Evolutionary conservation across 176 grass and related monocot species (phyloP).

Genomic region (Stipa capillata): DNA sequence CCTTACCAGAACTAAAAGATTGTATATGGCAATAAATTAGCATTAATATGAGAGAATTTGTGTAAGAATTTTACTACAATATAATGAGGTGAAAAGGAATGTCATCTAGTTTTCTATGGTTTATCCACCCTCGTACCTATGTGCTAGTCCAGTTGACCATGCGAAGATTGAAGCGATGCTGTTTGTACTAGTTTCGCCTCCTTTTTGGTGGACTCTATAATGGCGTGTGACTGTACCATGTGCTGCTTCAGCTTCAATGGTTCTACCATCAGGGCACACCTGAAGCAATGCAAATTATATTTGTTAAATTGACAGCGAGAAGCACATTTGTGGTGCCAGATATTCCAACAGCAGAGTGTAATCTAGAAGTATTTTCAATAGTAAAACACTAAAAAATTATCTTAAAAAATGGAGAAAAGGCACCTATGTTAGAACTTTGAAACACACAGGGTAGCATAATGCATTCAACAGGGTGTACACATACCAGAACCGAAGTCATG

Average conservation of each 20-base stretch:
- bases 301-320: background rate
- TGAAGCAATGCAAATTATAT: background rate
- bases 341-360: background rate
- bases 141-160: constrained; percentile 60
- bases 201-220: constrained; percentile 58
- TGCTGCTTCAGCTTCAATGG: constrained; percentile 82
- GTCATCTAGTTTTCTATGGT: background rate
- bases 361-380: background rate
- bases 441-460: background rate
- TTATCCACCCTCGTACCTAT: constrained; percentile 37
- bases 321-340: background rate
- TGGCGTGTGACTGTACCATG: constrained; percentile 74
- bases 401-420: background rate
- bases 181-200: constrained; percentile 79
- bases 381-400: background rate
- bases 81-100: background rate
- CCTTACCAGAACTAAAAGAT: background rate
- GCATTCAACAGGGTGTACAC: background rate
- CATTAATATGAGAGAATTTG: background rate
- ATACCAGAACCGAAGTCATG: constrained; percentile 74
- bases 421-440: background rate
- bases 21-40: background rate
- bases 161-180: constrained; percentile 88
- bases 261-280: constrained; percentile 71
- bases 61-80: background rate